These are phyloP conservation scores for Spergularia marina DNA, from an alignment of 148 eudicot genomes.

Conservation along the genomic window DNA sequence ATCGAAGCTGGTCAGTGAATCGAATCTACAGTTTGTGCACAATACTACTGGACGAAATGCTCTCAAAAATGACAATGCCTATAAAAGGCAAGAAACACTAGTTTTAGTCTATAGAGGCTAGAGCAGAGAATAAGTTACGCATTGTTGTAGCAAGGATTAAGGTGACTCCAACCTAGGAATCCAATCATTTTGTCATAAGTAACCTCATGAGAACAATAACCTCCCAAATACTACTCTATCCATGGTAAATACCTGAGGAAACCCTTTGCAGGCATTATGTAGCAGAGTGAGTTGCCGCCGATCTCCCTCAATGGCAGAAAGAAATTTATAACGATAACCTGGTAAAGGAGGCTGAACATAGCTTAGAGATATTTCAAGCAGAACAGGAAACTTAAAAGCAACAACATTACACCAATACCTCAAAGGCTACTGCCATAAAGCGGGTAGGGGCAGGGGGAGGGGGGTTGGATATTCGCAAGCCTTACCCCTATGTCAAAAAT, in stretches of 20 bases:
- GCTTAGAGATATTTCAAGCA: conserved; percentile 1
- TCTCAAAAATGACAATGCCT: too few relatives aligned
- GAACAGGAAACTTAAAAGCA: not conserved
- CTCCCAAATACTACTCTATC: not conserved
- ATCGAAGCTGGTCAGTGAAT: not conserved
- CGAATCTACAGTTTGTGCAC: not conserved
- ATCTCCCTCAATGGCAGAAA: conserved; percentile 50
- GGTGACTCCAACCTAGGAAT: not conserved
- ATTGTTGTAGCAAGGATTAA: too few relatives aligned
- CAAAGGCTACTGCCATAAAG: too few relatives aligned
- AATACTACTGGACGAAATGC: too few relatives aligned
- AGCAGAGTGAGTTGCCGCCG: conserved; percentile 43
- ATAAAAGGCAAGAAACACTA: too few relatives aligned
- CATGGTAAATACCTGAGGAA: conserved; percentile 42
- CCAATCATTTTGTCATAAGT: too few relatives aligned
- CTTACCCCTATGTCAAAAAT: too few relatives aligned
- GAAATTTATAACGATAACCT: conserved; percentile 54
- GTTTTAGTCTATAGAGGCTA: too few relatives aligned
- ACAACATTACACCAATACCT: too few relatives aligned
- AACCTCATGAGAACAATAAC: not conserved
- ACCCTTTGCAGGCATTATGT: conserved; percentile 58
- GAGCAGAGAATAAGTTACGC: too few relatives aligned
- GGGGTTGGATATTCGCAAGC: too few relatives aligned
- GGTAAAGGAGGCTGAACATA: not conserved
- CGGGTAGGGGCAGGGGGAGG: not conserved